A percentile compares a stretch with the other conserved stretches of the same genome.
Evolutionary conservation across 208 protist genomes (phyloP).

Genomic region (Plasmodiophora brassicae): DNA sequence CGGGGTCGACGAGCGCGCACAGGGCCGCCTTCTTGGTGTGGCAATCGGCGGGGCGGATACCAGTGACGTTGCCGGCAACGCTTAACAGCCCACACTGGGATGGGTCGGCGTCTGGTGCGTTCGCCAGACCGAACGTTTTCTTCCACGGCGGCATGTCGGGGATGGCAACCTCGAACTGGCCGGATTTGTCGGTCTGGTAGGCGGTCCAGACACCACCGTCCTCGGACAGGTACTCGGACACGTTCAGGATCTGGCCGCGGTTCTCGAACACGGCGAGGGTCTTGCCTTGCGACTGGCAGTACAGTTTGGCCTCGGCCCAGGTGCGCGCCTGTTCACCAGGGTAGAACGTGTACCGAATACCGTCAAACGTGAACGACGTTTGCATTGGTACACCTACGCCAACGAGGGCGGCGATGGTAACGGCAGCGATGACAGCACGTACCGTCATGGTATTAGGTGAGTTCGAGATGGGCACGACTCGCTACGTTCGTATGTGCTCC

Average conservation of each 20-base stretch:
- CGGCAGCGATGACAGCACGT: too few species aligned
- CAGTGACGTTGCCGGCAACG: background rate
- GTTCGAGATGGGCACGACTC: too few species aligned
- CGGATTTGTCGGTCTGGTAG: background rate
- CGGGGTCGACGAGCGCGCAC: background rate
- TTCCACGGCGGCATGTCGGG: background rate
- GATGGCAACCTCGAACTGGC: background rate
- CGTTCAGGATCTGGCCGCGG: slow-evolving; percentile 23
- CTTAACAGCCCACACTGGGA: background rate
- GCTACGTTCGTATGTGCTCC: too few species aligned
- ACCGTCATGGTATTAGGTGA: too few species aligned
- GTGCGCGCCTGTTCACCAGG: background rate
- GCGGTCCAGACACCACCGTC: slow-evolving; percentile 23
- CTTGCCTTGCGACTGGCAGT: background rate
- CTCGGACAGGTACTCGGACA: slow-evolving; percentile 1
- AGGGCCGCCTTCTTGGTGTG: background rate
- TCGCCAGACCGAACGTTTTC: background rate
- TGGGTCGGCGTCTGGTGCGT: background rate
- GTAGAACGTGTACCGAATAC: slow-evolving; percentile 26
- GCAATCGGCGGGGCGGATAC: background rate
- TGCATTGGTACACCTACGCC: too few species aligned
- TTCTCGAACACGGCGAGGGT: background rate
- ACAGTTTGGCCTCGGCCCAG: background rate
- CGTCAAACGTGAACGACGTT: slow-evolving; percentile 3
- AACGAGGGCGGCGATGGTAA: too few species aligned